phyloP scores from a whole-genome alignment of 2,329 filamentous ascomycete genomes.

The Penicillium sclerotigenum region DNA sequence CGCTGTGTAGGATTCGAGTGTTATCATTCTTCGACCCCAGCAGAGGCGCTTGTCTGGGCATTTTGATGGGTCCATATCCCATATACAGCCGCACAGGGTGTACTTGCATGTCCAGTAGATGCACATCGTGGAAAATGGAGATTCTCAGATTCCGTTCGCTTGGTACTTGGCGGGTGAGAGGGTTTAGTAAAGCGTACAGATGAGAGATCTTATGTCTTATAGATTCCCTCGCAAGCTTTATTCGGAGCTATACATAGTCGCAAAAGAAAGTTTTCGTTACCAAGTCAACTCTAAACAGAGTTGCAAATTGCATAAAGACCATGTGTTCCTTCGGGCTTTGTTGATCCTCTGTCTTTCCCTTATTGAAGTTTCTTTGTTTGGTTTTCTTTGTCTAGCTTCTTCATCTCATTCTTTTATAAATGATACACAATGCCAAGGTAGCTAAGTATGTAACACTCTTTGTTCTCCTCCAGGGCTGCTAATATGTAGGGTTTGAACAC shows the following conservation, averaged over 20 bases:
- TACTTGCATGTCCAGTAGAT: slow-evolving; percentile 17
- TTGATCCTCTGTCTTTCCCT: background rate
- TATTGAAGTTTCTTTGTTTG: background rate
- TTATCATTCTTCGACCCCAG: slow-evolving; percentile 7
- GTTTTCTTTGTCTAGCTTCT: background rate
- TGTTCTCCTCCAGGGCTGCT: background rate
- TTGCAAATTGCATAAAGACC: background rate
- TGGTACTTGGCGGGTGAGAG: background rate
- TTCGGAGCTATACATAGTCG: background rate
- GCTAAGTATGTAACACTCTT: background rate
- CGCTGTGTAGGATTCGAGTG: slow-evolving; percentile 7
- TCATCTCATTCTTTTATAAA: background rate
- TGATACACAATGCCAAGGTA: background rate
- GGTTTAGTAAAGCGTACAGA: no score
- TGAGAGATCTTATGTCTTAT: background rate
- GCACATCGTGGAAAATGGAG: slow-evolving; percentile 16
- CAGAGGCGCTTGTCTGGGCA: slow-evolving; percentile 8
- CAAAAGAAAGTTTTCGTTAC: background rate
- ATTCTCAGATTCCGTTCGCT: background rate
- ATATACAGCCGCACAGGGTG: slow-evolving; percentile 26
- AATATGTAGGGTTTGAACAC: background rate
- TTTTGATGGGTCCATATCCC: slow-evolving; percentile 6
- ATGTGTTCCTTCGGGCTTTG: background rate
- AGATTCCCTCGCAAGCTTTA: background rate
- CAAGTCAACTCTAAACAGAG: no score